Conservation (phyloP, 805 yeast species). For the Wickerhamomyces chaumierensis region DNA sequence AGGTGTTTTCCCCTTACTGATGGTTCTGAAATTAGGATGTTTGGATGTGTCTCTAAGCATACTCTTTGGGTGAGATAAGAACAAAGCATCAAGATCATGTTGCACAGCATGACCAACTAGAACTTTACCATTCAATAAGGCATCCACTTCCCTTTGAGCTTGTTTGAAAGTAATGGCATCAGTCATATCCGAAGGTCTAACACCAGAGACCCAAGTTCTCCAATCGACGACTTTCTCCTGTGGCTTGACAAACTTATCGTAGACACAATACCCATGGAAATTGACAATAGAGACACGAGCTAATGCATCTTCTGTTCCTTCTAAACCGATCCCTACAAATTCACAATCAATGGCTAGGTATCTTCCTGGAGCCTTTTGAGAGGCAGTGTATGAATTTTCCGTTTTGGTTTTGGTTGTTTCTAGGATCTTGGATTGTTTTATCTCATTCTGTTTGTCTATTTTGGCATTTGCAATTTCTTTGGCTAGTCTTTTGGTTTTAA, state of each 20-base stretch:
- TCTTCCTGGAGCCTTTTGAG: conserved; percentile 43
- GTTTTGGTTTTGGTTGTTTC: conserved; percentile 14
- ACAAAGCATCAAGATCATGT: conserved; percentile 63
- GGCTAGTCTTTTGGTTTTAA: conserved; percentile 5
- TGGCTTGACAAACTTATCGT: conserved; percentile 72
- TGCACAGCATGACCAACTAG: conserved; percentile 80
- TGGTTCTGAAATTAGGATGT: conserved; percentile 44
- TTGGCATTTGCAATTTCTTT: conserved; percentile 11
- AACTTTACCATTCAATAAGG: conserved; percentile 40
- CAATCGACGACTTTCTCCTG: conserved; percentile 71
- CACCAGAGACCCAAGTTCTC: conserved; percentile 90
- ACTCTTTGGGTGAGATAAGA: conserved; percentile 54
- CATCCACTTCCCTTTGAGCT: conserved; percentile 48
- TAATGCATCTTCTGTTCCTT: conserved; percentile 56
- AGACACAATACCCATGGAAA: conserved; percentile 58
- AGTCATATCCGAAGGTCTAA: conserved; percentile 57
- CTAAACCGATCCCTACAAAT: conserved; percentile 82
- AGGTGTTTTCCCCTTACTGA: conserved; percentile 62
- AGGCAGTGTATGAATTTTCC: conserved; percentile 9
- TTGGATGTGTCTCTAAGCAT: conserved; percentile 66
- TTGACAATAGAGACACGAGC: conserved; percentile 87
- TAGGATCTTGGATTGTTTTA: conserved; percentile 2
- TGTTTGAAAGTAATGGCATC: conserved; percentile 55
- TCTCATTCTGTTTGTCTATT: too few species aligned
- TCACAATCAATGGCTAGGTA: conserved; percentile 86